These are phyloP conservation scores for Hortaea sp. DNA, from an alignment of 2,329 filamentous ascomycete genomes.

Conservation along the genomic window DNA sequence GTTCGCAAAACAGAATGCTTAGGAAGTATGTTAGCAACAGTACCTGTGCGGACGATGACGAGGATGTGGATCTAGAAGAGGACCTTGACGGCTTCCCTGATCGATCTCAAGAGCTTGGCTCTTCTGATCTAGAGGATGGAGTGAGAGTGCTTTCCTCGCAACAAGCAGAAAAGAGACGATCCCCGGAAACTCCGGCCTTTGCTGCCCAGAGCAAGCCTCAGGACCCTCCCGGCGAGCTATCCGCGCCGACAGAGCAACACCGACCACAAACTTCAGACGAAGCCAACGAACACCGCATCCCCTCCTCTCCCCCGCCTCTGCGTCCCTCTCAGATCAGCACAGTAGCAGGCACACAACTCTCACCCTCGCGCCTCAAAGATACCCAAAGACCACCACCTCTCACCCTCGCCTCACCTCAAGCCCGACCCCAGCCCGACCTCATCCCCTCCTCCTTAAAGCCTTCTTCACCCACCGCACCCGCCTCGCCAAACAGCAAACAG, in stretches of 20 bases:
- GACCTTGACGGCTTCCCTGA: neutral
- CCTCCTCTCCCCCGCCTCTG: constrained; percentile 7
- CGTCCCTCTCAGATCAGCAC: constrained; percentile 13
- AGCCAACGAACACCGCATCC: neutral
- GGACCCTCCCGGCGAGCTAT: too few species aligned
- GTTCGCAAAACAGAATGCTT: neutral
- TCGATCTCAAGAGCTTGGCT: neutral
- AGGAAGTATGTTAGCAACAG: neutral
- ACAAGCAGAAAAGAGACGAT: neutral
- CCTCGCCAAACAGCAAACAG: neutral
- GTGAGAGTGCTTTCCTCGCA: neutral
- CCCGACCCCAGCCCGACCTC: neutral
- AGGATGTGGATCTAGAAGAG: constrained; percentile 3
- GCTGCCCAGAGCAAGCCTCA: too few species aligned
- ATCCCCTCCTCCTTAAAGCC: neutral
- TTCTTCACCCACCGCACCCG: neutral
- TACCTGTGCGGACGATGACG: neutral
- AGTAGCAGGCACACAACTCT: constrained; percentile 10
- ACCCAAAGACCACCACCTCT: neutral
- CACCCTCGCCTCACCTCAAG: neutral
- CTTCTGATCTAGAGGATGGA: neutral
- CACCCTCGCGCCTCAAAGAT: constrained; percentile 1
- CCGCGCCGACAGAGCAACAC: too few species aligned
- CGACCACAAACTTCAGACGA: neutral
- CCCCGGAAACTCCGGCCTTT: too few species aligned